Base-by-base conservation (phyloP, 148 eudicot genomes). In the Rhododendron griersonianum region DNA sequence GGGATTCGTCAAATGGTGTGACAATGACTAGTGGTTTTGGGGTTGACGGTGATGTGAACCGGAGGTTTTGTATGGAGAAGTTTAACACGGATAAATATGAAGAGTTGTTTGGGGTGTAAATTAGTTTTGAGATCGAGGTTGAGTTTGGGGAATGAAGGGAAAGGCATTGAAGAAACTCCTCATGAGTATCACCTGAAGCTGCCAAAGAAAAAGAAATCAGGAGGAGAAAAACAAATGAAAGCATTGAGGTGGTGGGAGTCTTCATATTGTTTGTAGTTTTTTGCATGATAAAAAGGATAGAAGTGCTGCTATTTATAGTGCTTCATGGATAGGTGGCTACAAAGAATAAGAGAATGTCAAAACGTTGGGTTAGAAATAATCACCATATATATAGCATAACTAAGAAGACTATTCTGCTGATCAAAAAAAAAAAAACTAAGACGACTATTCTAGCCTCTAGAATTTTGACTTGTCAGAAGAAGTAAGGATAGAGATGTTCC, bases 1-100 rank as follows among this genome's bases (percentile, higher is more conserved):
- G 69, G 23, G 81, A 51, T 37, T 50, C 71, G 0, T 84, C 14
- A 1, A 55, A 13, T 8, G 86, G 71, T 1, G 81, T 76, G 37
- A 84, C 35, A 53, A 84, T 84, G 71, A 84, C 51, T 6, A 33
- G 48, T 4, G 86, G 86, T 76, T 84, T 84, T 4, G 81, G 86
- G 35, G 71, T 76, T 11, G 33, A 4, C 2, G 73, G 37, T 28
- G 5, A 5, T 30, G 21, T 23, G 81, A 84, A 84, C 16, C 81
- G 47, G 0, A 11, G 81, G 45, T 75, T 75, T 55, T 28, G 71
- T 7, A 35, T 48, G 11, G 37, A 48, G 69, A 15, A 76, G 6
- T 53, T 28, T 41, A 75, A 47, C 11, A 71, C 45, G 3, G 80
- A 28, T 48, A 15, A 3, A 7, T 48, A 84, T 14, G 86, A 84